Evolutionary conservation across 108 stramenopile species (phyloP).

Genomic region (Nannochloropsis salina): DNA sequence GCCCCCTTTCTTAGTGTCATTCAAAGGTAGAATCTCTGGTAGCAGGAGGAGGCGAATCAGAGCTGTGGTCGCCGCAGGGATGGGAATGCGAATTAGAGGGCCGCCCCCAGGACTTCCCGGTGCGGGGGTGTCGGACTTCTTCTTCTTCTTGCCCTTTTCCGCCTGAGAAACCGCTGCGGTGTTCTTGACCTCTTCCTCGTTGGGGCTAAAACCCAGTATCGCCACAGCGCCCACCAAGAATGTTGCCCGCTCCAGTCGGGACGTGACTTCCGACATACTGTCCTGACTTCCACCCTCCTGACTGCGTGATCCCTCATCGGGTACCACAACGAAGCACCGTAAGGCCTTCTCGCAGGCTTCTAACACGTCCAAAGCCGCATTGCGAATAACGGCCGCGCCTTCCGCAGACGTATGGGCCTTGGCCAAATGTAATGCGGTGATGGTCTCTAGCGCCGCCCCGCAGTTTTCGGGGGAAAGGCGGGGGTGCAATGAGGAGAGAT

Average conservation of each 20-base stretch:
- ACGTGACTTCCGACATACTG: neutral
- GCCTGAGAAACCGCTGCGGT: neutral
- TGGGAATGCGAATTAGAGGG: neutral
- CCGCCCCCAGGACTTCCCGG: neutral
- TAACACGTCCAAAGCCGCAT: neutral
- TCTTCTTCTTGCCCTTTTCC: neutral
- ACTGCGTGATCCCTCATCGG: neutral
- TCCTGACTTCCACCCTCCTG: neutral
- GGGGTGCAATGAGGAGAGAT: slow-evolving; percentile 25
- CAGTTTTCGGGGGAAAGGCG: slow-evolving; percentile 25
- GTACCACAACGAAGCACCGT: neutral
- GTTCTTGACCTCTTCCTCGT: slow-evolving; percentile 6
- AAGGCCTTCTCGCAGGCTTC: neutral
- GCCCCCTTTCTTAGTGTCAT: neutral
- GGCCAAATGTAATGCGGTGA: slow-evolving; percentile 37
- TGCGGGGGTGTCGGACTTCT: neutral
- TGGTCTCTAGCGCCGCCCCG: slow-evolving; percentile 24
- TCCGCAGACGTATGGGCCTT: slow-evolving; percentile 14
- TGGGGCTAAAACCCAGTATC: neutral
- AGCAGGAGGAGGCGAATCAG: neutral
- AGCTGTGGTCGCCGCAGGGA: neutral
- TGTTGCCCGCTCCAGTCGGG: neutral
- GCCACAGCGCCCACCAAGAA: neutral
- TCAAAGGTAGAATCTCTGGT: neutral
- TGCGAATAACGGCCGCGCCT: neutral